phyloP scores from a whole-genome alignment of 2,329 filamentous ascomycete genomes.

The Ophiosphaerella herpotricha region DNA sequence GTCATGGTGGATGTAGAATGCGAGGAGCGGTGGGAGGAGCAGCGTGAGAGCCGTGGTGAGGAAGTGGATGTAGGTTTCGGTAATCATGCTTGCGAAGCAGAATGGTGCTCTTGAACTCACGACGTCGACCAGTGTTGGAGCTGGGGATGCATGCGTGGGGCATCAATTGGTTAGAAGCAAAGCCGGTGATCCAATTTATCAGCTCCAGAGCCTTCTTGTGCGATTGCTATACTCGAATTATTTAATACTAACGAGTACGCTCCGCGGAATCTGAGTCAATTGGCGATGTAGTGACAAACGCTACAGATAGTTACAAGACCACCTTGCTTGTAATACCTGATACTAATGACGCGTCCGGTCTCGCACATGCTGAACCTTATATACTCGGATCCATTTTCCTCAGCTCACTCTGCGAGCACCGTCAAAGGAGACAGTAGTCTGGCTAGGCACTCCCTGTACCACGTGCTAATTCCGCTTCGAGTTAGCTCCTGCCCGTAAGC shows the following conservation, averaged over 20 bases:
- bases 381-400: neutral
- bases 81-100: constrained; percentile 3
- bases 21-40: constrained; percentile 29
- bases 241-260: too few species aligned
- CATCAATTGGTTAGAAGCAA: neutral
- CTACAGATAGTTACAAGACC: too few species aligned
- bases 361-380: constrained; percentile 2
- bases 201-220: too few species aligned
- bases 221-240: too few species aligned
- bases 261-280: too few species aligned
- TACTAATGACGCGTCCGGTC: neutral
- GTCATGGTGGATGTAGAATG: constrained; percentile 64
- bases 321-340: neutral
- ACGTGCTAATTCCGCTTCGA: constrained; percentile 4
- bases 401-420: neutral
- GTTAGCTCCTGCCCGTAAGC: constrained; percentile 2
- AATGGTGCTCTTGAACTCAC: neutral
- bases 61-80: constrained; percentile 15
- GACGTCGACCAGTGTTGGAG: neutral
- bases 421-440: constrained; percentile 2
- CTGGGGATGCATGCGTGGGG: neutral
- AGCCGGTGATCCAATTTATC: neutral
- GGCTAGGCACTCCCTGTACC: neutral
- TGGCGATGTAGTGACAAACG: neutral
- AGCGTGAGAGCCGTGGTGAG: constrained; percentile 27